Conservation (phyloP, 1,139 yeast species). For the Yamadazyma membranifaciens region DNA sequence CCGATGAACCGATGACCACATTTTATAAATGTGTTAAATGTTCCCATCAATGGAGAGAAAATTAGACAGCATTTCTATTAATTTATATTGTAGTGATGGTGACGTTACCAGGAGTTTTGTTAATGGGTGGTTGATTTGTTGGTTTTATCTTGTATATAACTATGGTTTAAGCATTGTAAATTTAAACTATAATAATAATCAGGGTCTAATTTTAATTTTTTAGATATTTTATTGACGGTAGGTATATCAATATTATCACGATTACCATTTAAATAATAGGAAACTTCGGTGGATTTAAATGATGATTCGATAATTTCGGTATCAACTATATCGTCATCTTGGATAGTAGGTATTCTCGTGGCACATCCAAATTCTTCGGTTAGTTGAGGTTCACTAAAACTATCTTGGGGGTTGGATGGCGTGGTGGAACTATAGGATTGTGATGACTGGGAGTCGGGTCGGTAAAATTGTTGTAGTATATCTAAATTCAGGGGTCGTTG, state of each 20-base stretch:
- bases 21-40: slow-evolving; percentile 92
- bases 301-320: slow-evolving; percentile 10
- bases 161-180: slow-evolving; percentile 3
- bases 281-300: slow-evolving; percentile 10
- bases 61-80: slow-evolving; percentile 34
- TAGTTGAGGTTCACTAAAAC: no score
- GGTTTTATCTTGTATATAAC: slow-evolving; percentile 1
- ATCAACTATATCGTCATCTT: slow-evolving; percentile 5
- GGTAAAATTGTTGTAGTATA: not conserved
- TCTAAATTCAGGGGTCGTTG: slow-evolving; percentile 3
- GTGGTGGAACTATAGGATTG: no score
- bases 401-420: no score
- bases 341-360: slow-evolving; percentile 8
- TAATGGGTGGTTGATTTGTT: not conserved
- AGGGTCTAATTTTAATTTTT: slow-evolving; percentile 16
- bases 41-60: slow-evolving; percentile 96
- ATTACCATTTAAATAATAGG: slow-evolving; percentile 4
- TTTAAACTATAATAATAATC: slow-evolving; percentile 15
- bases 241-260: slow-evolving; percentile 8
- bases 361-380: slow-evolving; percentile 9
- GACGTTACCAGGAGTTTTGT: not conserved
- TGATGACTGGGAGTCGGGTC: not conserved
- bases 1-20: slow-evolving; percentile 94
- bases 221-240: slow-evolving; percentile 10
- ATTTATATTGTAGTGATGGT: no score